Conservation (phyloP, 1,284 basidiomycete genomes). For the Inonotus hispidus region DNA sequence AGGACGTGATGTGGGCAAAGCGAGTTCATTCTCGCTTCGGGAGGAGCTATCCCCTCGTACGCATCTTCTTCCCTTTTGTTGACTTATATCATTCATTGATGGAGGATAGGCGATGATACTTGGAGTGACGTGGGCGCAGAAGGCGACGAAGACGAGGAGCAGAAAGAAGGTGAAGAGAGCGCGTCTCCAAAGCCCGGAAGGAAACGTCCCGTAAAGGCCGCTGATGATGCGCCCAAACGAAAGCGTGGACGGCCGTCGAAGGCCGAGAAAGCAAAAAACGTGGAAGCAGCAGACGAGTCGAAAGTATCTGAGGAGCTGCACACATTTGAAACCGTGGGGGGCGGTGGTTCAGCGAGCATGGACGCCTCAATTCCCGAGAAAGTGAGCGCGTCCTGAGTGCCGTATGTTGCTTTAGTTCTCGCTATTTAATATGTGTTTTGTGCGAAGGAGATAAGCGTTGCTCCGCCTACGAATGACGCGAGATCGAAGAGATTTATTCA, state of each 20-base stretch:
- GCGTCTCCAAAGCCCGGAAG: neutral
- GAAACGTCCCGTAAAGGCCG: neutral
- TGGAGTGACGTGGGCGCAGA: neutral
- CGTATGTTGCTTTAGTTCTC: neutral
- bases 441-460: neutral
- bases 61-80: constrained; percentile 16
- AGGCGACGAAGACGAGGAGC: constrained; percentile 3
- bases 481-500: neutral
- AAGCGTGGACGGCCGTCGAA: constrained; percentile 13
- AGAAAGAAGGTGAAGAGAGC: neutral
- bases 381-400: constrained; percentile 12
- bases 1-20: constrained; percentile 45
- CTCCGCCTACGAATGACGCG: neutral
- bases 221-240: neutral
- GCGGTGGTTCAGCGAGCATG: neutral
- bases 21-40: constrained; percentile 44
- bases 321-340: neutral
- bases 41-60: constrained; percentile 57
- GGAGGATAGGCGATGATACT: neutral
- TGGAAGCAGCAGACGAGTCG: neutral
- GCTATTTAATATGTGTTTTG: neutral
- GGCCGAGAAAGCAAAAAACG: neutral
- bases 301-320: neutral
- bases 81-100: neutral
- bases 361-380: constrained; percentile 4